Evolutionary conservation across 2,329 filamentous ascomycete species (phyloP).

Genomic region (Tolypocladium album): DNA sequence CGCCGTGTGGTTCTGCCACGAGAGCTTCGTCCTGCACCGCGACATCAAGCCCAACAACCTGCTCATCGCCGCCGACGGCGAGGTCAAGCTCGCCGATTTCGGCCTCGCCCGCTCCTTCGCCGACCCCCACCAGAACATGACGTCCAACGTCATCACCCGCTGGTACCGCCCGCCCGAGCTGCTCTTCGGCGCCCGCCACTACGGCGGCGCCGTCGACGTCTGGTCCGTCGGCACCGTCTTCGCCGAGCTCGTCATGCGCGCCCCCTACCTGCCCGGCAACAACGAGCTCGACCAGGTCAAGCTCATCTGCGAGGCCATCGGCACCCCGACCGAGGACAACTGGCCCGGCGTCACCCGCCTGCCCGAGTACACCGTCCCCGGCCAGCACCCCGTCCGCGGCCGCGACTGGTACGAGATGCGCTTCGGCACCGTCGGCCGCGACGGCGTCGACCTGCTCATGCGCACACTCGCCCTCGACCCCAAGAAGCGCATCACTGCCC

Average conservation of each 20-base stretch:
- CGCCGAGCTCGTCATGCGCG: slow-evolving; percentile 75
- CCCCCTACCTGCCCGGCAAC: slow-evolving; percentile 73
- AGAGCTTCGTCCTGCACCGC: slow-evolving; percentile 85
- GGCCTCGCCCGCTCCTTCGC: slow-evolving; percentile 84
- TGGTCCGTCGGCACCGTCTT: slow-evolving; percentile 93
- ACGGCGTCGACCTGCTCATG: slow-evolving; percentile 82
- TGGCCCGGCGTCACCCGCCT: slow-evolving; percentile 87
- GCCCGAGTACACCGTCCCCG: slow-evolving; percentile 66
- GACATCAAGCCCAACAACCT: slow-evolving; percentile 99
- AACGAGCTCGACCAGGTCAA: slow-evolving; percentile 79
- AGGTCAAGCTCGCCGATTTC: slow-evolving; percentile 95
- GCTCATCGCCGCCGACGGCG: slow-evolving; percentile 83
- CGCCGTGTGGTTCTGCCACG: slow-evolving; percentile 93
- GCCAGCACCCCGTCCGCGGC: slow-evolving; percentile 50
- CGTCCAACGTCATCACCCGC: slow-evolving; percentile 85
- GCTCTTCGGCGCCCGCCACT: slow-evolving; percentile 81
- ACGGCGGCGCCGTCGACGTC: slow-evolving; percentile 82
- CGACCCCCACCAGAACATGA: slow-evolving; percentile 84
- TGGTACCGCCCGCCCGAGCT: slow-evolving; percentile 96
- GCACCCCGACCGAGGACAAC: slow-evolving; percentile 85
- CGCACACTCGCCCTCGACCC: slow-evolving; percentile 79
- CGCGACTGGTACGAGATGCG: slow-evolving; percentile 62
- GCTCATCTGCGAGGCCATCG: slow-evolving; percentile 74
- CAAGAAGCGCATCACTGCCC: slow-evolving; percentile 68
- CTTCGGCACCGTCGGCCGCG: slow-evolving; percentile 70